Base-by-base conservation (phyloP, 306 rosid genomes). In the Cucurbita maxima region DNA sequence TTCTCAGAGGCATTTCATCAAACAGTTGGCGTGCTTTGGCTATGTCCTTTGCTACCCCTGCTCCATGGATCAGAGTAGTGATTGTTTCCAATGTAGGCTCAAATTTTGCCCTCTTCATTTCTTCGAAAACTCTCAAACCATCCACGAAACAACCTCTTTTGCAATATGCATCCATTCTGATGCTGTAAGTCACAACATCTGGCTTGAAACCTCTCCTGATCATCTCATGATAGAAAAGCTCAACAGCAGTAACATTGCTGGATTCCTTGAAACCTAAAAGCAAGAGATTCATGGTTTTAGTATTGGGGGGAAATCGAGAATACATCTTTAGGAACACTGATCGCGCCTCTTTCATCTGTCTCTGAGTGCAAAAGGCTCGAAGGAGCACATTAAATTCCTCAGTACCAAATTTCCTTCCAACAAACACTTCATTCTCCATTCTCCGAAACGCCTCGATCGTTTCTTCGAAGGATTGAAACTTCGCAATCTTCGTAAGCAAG, bases 61-160 rank as follows among this genome's bases (percentile, higher is more conserved):
- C 96, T 64, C 97, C 98, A 70, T 94, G 98, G 76, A 94, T 90
- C 82, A 94, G 74, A 25, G 98, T 94, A 43, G 98, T 94, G 34
- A 94, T 83, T 10, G 86, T 87, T 77, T 87, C 90, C 54, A 90
- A 30, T 0, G 90, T 76, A 15, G 95, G 88, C 22, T 53, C 56
- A 52, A 82, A 72, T 10, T 79, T 81, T 38, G 58, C 72, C 52
- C 67, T 56, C 67, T 90, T 96, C 98, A 94, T 90, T 78, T 88
- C 97, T 72, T 87, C 88, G 11, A 89, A 52, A 75, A 94, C 84
- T 59, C 90, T 87, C 86, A 94, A 72, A 78, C 79, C 96, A 77
- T 90, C 97, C 34, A 80, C 86, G 37, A 90, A 85, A 72, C 87
- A 79, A 19, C 96, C 87, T 64, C 76, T 85, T 86, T 94, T 94